A percentile compares a stretch with the other conserved stretches of the same genome.
Conservation (phyloP, 257 asterid genomes). For the Petrea volubilis region DNA sequence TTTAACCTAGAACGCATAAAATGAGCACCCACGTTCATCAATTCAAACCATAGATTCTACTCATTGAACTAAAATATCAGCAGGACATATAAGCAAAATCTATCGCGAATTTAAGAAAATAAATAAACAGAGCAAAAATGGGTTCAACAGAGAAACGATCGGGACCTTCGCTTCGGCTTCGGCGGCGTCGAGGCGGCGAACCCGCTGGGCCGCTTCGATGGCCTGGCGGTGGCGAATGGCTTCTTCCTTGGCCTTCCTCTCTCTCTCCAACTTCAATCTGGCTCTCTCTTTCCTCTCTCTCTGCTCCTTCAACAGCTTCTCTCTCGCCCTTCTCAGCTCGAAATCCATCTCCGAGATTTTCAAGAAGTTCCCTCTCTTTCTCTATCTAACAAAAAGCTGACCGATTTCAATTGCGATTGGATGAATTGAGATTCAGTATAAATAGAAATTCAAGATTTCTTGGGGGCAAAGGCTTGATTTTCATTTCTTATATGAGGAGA, state of each 20-base stretch:
- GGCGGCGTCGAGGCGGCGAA: slow-evolving; percentile 81
- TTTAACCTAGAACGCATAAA: background rate
- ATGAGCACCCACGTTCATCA: background rate
- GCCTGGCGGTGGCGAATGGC: slow-evolving; percentile 83
- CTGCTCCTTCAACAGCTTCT: slow-evolving; percentile 89
- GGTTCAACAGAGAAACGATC: background rate
- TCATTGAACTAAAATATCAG: background rate
- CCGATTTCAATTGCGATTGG: slow-evolving; percentile 10
- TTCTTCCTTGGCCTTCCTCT: slow-evolving; percentile 66
- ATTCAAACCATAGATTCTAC: background rate
- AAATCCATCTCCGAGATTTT: slow-evolving; percentile 61
- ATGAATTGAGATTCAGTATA: background rate
- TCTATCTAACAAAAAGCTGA: background rate
- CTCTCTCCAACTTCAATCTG: slow-evolving; percentile 67
- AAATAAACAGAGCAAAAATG: background rate
- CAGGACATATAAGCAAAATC: background rate
- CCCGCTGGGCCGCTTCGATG: slow-evolving; percentile 66
- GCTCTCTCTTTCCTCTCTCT: slow-evolving; percentile 76
- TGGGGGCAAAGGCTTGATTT: slow-evolving; percentile 33
- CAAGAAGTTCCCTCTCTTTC: background rate
- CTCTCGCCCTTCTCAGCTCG: slow-evolving; percentile 86
- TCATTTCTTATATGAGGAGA: background rate
- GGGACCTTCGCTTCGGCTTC: slow-evolving; percentile 75
- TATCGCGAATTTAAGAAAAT: background rate
- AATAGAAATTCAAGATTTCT: slow-evolving; percentile 33